Evolutionary conservation across 495 filamentous ascomycete species (phyloP).

Genomic region (Podospora conica): DNA sequence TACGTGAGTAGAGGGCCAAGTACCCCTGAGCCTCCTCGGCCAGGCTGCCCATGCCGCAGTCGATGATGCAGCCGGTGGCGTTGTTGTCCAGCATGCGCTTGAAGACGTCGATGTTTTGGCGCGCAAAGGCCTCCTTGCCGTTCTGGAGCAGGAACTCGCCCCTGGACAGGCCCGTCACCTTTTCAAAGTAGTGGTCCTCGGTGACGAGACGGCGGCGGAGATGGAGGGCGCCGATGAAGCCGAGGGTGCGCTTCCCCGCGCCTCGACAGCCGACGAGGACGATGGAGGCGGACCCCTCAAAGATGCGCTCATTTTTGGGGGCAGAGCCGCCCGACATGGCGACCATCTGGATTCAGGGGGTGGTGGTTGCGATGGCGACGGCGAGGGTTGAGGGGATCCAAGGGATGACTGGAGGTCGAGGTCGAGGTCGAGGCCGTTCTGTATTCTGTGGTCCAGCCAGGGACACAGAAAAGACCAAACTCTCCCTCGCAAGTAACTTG

Average conservation of each 20-base stretch:
- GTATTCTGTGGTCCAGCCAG: not conserved
- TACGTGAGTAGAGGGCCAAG: conserved; percentile 51
- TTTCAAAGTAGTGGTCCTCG: conserved; percentile 63
- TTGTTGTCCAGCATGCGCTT: conserved; percentile 61
- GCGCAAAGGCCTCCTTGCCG: conserved; percentile 54
- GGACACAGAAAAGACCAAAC: not conserved
- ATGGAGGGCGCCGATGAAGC: conserved; percentile 68
- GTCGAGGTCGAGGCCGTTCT: no score
- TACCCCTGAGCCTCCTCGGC: conserved; percentile 54
- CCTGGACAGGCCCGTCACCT: conserved; percentile 56
- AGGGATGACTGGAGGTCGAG: no score
- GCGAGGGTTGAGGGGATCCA: not conserved
- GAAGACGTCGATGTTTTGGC: conserved; percentile 57
- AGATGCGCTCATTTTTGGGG: conserved; percentile 39
- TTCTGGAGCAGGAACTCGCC: conserved; percentile 55
- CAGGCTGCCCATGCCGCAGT: conserved; percentile 52
- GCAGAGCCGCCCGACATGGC: conserved; percentile 24
- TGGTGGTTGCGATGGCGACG: not conserved
- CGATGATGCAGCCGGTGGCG: conserved; percentile 61
- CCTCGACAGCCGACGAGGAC: conserved; percentile 71
- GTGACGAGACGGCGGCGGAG: conserved; percentile 65
- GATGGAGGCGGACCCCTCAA: conserved; percentile 59
- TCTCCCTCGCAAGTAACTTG: not conserved
- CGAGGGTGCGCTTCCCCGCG: conserved; percentile 70
- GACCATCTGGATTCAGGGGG: not conserved